These are phyloP conservation scores for Phoma sp. DNA, from an alignment of 2,329 filamentous ascomycete species.

Conservation along the genomic window DNA sequence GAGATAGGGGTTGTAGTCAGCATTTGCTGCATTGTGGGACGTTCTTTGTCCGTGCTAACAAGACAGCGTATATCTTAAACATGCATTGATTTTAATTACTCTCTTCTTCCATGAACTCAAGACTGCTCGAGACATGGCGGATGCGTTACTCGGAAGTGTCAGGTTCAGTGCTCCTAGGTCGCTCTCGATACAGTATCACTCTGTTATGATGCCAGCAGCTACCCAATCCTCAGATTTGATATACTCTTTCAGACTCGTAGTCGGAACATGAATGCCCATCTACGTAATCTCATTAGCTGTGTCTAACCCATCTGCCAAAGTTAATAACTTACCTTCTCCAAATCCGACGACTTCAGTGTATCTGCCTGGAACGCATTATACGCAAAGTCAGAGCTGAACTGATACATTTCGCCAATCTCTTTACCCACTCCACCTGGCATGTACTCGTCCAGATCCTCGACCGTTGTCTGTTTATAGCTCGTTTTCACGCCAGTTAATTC, in stretches of 20 bases:
- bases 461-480: constrained; percentile 25
- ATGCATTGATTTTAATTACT: neutral
- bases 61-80: too few species aligned
- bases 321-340: constrained; percentile 18
- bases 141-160: too few species aligned
- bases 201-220: constrained; percentile 27
- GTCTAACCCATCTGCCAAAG: neutral
- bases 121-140: neutral
- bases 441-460: constrained; percentile 24
- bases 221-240: constrained; percentile 22
- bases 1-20: too few species aligned
- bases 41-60: too few species aligned
- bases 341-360: constrained; percentile 19
- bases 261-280: constrained; percentile 21
- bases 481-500: constrained; percentile 26
- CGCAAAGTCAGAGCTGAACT: constrained; percentile 40
- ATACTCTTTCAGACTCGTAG: constrained; percentile 18
- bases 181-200: neutral
- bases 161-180: neutral
- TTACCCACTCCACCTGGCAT: constrained; percentile 30
- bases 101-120: neutral
- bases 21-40: too few species aligned
- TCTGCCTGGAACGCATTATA: constrained; percentile 40
- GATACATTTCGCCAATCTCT: constrained; percentile 40
- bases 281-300: constrained; percentile 2